These are phyloP conservation scores for Protostelium mycophagum DNA, from an alignment of 78 protist species.

Conservation along the genomic window DNA sequence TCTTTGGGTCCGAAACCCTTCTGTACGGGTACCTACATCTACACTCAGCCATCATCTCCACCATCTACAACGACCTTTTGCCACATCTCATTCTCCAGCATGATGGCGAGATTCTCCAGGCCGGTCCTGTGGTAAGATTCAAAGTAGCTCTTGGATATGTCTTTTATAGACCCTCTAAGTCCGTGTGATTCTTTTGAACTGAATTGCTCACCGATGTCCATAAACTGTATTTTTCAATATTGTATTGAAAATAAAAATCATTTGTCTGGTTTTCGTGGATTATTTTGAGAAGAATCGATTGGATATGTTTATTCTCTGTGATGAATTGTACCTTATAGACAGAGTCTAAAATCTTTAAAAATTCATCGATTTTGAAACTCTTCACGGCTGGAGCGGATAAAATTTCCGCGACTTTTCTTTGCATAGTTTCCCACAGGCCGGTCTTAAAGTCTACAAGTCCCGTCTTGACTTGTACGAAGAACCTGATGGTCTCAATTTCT, in stretches of 20 bases:
- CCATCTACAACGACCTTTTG: slow-evolving; percentile 16
- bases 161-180: slow-evolving; percentile 23
- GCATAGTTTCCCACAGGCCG: not conserved
- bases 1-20: slow-evolving; percentile 31
- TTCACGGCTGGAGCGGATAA: not conserved
- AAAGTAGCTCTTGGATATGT: slow-evolving; percentile 41
- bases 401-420: not conserved
- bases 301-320: too few relatives aligned
- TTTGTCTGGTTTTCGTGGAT: too few relatives aligned
- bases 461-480: not conserved
- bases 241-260: too few relatives aligned
- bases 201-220: not conserved
- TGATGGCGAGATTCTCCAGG: slow-evolving; percentile 36
- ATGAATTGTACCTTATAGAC: not conserved
- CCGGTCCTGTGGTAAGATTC: slow-evolving; percentile 37
- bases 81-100: slow-evolving; percentile 65
- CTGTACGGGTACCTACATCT: slow-evolving; percentile 26
- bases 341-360: not conserved
- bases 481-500: not conserved
- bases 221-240: not conserved
- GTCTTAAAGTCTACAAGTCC: not conserved
- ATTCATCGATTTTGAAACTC: not conserved
- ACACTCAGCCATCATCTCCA: not conserved
- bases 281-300: too few relatives aligned
- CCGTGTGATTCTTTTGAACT: slow-evolving; percentile 38